A percentile compares a stretch with the other conserved stretches of the same genome.
These are phyloP conservation scores for Acanthamoeba triangularis DNA, from an alignment of 208 protist genomes.

Conservation along the genomic window DNA sequence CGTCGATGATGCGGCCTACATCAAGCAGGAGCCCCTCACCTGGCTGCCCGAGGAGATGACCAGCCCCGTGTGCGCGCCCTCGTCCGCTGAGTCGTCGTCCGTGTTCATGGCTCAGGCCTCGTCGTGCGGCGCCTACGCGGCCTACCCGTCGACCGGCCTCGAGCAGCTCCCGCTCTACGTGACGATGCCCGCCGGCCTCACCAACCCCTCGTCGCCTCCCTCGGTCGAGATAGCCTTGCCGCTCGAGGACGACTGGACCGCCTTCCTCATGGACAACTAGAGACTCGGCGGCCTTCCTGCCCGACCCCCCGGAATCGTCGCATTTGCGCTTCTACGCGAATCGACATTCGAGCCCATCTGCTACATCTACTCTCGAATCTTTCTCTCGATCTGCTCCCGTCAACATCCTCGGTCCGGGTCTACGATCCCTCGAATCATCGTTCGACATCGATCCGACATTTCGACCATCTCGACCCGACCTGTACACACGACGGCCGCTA, in stretches of 20 bases:
- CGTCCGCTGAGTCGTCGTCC: not conserved
- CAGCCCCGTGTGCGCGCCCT: not conserved
- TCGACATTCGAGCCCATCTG: too few relatives aligned
- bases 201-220: conserved; percentile 39
- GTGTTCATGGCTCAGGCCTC: not conserved
- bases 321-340: too few relatives aligned
- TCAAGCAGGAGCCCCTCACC: conserved; percentile 57
- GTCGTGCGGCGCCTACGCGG: not conserved
- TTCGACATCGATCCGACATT: not conserved
- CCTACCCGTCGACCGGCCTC: not conserved
- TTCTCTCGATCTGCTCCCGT: not conserved
- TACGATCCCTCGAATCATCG: not conserved
- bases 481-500: conserved; percentile 4
- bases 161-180: conserved; percentile 54
- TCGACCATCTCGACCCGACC: not conserved
- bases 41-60: conserved; percentile 66
- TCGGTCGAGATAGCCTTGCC: conserved; percentile 65
- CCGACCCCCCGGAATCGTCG: not conserved
- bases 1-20: conserved; percentile 36
- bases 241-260: conserved; percentile 68
- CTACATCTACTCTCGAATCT: not conserved
- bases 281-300: not conserved
- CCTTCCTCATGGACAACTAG: conserved; percentile 61
- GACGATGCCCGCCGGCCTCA: not conserved
- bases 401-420: too few relatives aligned